Percentiles rank a stretch among this genome's conserved stretches.
These are phyloP conservation scores for Calocybe gangraenosa DNA, from an alignment of 768 basidiomycete species.

Conservation along the genomic window DNA sequence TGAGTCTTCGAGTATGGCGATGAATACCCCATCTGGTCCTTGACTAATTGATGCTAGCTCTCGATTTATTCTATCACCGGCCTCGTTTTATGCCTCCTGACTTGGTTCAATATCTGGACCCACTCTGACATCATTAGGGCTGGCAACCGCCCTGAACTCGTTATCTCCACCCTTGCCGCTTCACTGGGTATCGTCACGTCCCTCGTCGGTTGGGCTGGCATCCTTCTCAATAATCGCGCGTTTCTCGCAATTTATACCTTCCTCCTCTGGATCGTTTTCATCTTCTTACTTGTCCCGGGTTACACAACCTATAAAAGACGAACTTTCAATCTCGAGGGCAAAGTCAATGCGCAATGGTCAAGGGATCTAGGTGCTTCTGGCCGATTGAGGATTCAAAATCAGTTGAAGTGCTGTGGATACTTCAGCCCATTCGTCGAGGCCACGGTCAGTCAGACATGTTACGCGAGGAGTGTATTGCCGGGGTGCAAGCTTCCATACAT, in stretches of 20 bases:
- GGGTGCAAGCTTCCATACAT: constrained; percentile 72
- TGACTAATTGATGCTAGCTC: constrained; percentile 28
- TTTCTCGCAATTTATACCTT: constrained; percentile 81
- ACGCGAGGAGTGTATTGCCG: constrained; percentile 62
- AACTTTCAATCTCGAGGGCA: constrained; percentile 78
- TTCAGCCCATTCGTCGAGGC: constrained; percentile 79
- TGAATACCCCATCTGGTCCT: not conserved
- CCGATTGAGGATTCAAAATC: constrained; percentile 67
- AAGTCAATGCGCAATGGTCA: constrained; percentile 77
- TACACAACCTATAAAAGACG: constrained; percentile 74
- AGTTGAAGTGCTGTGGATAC: constrained; percentile 77
- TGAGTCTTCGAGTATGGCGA: constrained; percentile 13
- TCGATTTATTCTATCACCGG: constrained; percentile 56
- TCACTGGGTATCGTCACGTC: constrained; percentile 57
- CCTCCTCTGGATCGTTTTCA: constrained; percentile 71
- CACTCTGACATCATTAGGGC: constrained; percentile 69
- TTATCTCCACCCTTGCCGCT: constrained; percentile 68
- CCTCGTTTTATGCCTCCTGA: constrained; percentile 63
- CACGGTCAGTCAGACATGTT: constrained; percentile 70
- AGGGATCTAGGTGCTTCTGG: constrained; percentile 53
- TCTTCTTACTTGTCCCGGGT: constrained; percentile 66
- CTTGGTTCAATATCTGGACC: constrained; percentile 73
- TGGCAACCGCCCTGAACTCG: constrained; percentile 63
- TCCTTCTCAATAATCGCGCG: constrained; percentile 78
- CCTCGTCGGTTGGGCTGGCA: constrained; percentile 72